Evolutionary conservation across 805 yeast genomes (phyloP).

Genomic region (Candida quercuum): DNA sequence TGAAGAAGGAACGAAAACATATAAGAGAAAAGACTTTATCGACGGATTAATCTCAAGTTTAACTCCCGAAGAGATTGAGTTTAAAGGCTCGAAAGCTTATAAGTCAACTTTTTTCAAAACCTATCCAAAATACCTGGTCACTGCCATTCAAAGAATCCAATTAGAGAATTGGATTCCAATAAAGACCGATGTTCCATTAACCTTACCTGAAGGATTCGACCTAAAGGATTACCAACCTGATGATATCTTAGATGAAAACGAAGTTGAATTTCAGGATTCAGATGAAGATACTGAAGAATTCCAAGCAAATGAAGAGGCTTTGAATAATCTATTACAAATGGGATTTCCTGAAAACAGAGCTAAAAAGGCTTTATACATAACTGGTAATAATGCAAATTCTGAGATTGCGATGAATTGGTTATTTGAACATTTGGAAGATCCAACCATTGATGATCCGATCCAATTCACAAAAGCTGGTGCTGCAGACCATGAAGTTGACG

Average conservation of each 20-base stretch:
- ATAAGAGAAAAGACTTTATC: constrained; percentile 31
- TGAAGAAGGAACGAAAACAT: constrained; percentile 41
- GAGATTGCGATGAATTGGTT: constrained; percentile 91
- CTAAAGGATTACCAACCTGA: constrained; percentile 38
- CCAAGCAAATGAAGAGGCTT: constrained; percentile 47
- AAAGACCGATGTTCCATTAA: constrained; percentile 72
- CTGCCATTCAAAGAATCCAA: constrained; percentile 75
- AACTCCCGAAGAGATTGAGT: constrained; percentile 53
- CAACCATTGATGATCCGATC: constrained; percentile 55
- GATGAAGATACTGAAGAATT: constrained; percentile 31
- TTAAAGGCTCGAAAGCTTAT: constrained; percentile 15
- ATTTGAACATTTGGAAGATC: constrained; percentile 83
- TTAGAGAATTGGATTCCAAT: constrained; percentile 87
- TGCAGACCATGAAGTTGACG: constrained; percentile 22
- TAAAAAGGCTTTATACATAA: constrained; percentile 60
- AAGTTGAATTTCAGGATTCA: constrained; percentile 24
- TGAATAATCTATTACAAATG: constrained; percentile 63
- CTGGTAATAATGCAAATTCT: constrained; percentile 51
- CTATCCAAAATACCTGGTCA: constrained; percentile 64
- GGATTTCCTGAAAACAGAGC: constrained; percentile 78
- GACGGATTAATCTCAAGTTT: constrained; percentile 50
- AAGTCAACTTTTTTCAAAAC: constrained; percentile 43
- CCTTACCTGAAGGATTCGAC: constrained; percentile 40
- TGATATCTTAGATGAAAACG: constrained; percentile 38
- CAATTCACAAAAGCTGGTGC: constrained; percentile 8